Evolutionary conservation across 73 alveolate species (phyloP).

Genomic region (Paramecium tetraurelia): DNA sequence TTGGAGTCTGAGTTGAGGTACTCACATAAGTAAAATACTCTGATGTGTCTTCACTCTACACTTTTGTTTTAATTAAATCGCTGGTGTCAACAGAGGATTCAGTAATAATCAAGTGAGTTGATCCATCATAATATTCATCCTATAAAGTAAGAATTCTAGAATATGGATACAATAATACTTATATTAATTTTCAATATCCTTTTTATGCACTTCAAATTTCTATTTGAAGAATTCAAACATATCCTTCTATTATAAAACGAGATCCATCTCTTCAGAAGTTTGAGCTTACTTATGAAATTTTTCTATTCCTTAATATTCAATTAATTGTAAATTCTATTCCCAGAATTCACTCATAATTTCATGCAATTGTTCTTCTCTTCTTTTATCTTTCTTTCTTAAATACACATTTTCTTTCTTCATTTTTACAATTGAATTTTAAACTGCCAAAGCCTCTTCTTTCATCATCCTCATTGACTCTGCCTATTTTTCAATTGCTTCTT

Average conservation of each 20-base stretch:
- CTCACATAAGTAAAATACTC: neutral
- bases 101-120: neutral
- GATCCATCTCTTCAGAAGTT: slow-evolving; percentile 14
- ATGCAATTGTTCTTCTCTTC: slow-evolving; percentile 1
- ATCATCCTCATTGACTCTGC: neutral
- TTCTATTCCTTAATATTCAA: slow-evolving; percentile 6
- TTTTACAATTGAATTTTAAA: neutral
- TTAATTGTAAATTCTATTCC: neutral
- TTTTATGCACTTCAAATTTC: neutral
- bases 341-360: neutral
- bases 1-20: neutral
- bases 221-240: slow-evolving; percentile 18
- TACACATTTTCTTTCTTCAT: neutral
- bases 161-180: neutral
- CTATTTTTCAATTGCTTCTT: slow-evolving; percentile 15
- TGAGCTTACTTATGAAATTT: neutral
- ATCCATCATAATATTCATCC: slow-evolving; percentile 13
- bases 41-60: neutral
- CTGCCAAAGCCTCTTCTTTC: neutral
- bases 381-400: slow-evolving; percentile 32
- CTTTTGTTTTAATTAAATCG: slow-evolving; percentile 9
- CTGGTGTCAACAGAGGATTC: slow-evolving; percentile 30
- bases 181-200: neutral
- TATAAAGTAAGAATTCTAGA: neutral
- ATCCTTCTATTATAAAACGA: neutral